Evolutionary conservation across 2,329 filamentous ascomycete species (phyloP).

Genomic region (Ophiostoma novo-ulmi): DNA sequence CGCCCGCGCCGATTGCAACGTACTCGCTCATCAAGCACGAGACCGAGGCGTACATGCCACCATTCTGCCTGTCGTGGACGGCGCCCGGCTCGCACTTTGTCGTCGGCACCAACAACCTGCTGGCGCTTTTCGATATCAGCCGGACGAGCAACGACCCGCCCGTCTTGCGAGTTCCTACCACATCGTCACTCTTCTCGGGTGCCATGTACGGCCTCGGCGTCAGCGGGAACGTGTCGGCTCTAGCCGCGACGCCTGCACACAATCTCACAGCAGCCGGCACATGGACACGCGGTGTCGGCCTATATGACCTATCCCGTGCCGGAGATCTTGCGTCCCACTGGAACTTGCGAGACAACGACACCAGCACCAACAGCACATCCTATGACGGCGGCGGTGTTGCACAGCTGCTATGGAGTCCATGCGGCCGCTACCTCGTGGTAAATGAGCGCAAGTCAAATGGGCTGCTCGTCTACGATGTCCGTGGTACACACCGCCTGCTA

Average conservation of each 20-base stretch:
- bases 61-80: constrained; percentile 54
- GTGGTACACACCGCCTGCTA: constrained; percentile 54
- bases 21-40: constrained; percentile 56
- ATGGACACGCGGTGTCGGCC: constrained; percentile 57
- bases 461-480: constrained; percentile 58
- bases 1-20: constrained; percentile 34
- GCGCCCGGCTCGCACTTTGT: constrained; percentile 54
- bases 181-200: constrained; percentile 52
- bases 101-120: constrained; percentile 54
- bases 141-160: constrained; percentile 49
- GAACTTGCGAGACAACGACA: constrained; percentile 47
- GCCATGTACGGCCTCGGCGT: constrained; percentile 60
- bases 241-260: constrained; percentile 35
- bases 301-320: constrained; percentile 56
- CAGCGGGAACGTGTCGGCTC: constrained; percentile 55
- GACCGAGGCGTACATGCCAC: constrained; percentile 57
- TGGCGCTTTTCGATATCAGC: constrained; percentile 56
- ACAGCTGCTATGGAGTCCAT: constrained; percentile 58
- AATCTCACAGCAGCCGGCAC: constrained; percentile 56
- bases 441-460: constrained; percentile 54
- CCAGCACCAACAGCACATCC: constrained; percentile 46
- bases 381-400: constrained; percentile 54
- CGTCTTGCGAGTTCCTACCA: constrained; percentile 52
- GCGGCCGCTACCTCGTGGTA: constrained; percentile 58
- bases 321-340: constrained; percentile 54